Evolutionary conservation across 768 basidiomycete genomes (phyloP), one percentile per base, ranked within the genome.

Genomic region (Auricularia cornea): DNA sequence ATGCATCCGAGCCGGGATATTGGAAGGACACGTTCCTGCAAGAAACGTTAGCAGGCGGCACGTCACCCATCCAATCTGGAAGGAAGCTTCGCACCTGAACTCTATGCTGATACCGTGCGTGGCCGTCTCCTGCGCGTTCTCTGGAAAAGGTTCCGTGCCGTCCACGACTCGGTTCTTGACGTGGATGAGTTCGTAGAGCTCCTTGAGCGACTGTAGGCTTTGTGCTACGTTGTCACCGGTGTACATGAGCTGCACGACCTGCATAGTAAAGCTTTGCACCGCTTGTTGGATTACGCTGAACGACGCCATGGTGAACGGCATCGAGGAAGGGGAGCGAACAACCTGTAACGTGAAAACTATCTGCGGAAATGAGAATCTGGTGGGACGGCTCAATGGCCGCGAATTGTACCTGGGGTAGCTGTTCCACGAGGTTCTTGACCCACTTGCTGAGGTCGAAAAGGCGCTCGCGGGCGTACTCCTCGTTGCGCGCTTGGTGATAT

Each of bases 221-320:
- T 48, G 23, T 26, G 56, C 44, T 4, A 62, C 28, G 30, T 57
- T 12, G 28, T 57, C 28, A 10, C 26, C 28, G 28, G 18, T 8
- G 28, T 83, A 76, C 60, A 86, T 77, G n/a, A 90, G 73, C 8
- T 73, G 63, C 64, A 83, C 77, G 23, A 88, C 72, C n/a, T 60
- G 61, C 18, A 33, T 60, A 11, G 80, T 80, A 69, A 92, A 89
- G 28, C 79, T 70, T 31, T 70, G 69, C 1, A 83, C 78, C 0
- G 85, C 81, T 23, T 81, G 77, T 29, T 84, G 73, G 51, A 87
- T 81, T 29, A 89, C 76, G 54, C 83, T 80, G 48, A 87, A 76
- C 2, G 86, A 87, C 3, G 85, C 84, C 3, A 89, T 76, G 2
- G 86, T 86, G 31, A 88, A 67, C 0, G 87, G 87, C 63, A 88